Conservation (phyloP, 225 moss, liverwort and hornwort genomes). For the Physcomitrium patens region DNA sequence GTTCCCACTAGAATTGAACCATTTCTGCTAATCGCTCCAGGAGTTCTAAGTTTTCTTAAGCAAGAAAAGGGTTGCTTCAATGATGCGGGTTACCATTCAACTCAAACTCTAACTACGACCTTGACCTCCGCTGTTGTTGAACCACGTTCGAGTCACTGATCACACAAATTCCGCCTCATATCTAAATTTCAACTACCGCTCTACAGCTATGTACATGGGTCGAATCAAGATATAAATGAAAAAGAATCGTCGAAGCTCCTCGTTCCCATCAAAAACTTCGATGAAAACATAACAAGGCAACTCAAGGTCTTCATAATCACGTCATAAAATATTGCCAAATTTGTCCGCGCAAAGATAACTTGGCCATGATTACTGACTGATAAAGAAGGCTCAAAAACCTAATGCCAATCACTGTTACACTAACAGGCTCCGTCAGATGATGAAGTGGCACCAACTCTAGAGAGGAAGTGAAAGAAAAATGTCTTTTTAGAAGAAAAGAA, state of each 20-base stretch:
- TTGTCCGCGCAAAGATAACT: background rate
- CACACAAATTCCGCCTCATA: slow-evolving; percentile 24
- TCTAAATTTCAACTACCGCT: background rate
- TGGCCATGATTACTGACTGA: background rate
- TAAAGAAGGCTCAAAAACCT: slow-evolving; percentile 20
- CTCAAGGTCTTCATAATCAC: slow-evolving; percentile 13
- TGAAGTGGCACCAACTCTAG: slow-evolving; percentile 3
- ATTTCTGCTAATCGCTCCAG: background rate
- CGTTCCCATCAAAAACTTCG: background rate
- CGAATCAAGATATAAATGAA: background rate
- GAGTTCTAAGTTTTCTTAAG: slow-evolving; percentile 22
- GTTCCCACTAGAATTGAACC: slow-evolving; percentile 1
- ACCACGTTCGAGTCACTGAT: slow-evolving; percentile 22
- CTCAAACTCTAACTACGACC: slow-evolving; percentile 4
- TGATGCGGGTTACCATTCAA: background rate
- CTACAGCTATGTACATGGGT: slow-evolving; percentile 12
- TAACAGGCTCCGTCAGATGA: background rate
- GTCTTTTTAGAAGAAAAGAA: slow-evolving; percentile 12
- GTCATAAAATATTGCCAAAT: slow-evolving; percentile 25
- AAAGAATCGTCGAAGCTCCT: background rate
- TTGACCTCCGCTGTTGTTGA: slow-evolving; percentile 12
- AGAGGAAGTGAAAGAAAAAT: background rate
- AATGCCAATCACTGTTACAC: slow-evolving; percentile 5
- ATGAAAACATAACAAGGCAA: background rate
- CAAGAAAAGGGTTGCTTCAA: background rate